These are phyloP conservation scores for Exophiala calicioides DNA, from an alignment of 2,329 filamentous ascomycete genomes.

Conservation along the genomic window DNA sequence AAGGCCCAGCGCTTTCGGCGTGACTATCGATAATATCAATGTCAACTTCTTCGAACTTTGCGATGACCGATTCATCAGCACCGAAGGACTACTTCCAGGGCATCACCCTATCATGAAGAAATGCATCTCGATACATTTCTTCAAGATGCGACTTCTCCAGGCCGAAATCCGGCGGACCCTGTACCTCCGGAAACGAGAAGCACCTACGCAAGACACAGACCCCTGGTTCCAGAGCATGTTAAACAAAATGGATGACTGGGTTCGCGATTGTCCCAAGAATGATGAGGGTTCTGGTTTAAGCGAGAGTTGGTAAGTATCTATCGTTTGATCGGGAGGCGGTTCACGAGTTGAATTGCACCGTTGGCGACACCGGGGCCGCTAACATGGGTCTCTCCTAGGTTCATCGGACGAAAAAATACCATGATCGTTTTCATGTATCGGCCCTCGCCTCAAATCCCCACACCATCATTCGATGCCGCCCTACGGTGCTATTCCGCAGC, in stretches of 20 bases:
- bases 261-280: constrained; percentile 71
- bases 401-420: constrained; percentile 72
- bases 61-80: constrained; percentile 80
- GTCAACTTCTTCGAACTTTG: constrained; percentile 81
- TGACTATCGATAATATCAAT: constrained; percentile 77
- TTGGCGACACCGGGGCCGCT: background rate
- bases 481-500: constrained; percentile 80
- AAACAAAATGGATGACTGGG: constrained; percentile 75
- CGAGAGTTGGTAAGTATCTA: constrained; percentile 67
- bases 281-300: constrained; percentile 70
- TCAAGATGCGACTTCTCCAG: constrained; percentile 85
- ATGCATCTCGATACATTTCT: constrained; percentile 86
- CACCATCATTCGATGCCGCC: constrained; percentile 77
- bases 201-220: constrained; percentile 76
- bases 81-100: constrained; percentile 68
- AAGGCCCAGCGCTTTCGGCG: constrained; percentile 80
- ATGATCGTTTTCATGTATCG: constrained; percentile 87
- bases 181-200: constrained; percentile 78
- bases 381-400: constrained; percentile 37
- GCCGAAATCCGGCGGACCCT: constrained; percentile 82
- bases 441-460: constrained; percentile 87
- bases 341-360: too few relatives aligned
- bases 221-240: constrained; percentile 86
- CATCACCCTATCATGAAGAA: constrained; percentile 79
- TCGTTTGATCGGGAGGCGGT: constrained; percentile 32